Evolutionary conservation across 495 filamentous ascomycete genomes (phyloP).

Genomic region (Neurospora sp.): DNA sequence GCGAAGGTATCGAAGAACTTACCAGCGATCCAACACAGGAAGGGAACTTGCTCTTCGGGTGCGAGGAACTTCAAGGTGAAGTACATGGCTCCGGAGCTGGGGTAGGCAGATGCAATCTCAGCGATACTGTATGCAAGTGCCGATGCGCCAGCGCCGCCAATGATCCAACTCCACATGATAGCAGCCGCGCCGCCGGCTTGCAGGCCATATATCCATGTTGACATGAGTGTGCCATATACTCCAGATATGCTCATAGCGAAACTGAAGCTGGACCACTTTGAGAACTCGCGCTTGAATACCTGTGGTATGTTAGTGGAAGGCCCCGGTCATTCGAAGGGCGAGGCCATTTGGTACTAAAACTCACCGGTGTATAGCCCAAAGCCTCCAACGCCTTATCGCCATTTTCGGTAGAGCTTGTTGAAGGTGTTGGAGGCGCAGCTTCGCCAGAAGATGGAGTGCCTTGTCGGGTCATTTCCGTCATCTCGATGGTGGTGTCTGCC

Average conservation of each 20-base stretch:
- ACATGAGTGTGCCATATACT: slow-evolving; percentile 50
- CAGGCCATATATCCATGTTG: slow-evolving; percentile 51
- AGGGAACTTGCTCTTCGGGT: slow-evolving; percentile 29
- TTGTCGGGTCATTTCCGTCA: background rate
- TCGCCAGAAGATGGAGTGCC: background rate
- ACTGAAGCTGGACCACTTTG: slow-evolving; percentile 50
- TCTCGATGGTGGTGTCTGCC: background rate
- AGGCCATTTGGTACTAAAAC: background rate
- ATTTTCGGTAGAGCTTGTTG: slow-evolving; percentile 8
- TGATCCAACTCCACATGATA: slow-evolving; percentile 56
- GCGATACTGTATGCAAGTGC: slow-evolving; percentile 51
- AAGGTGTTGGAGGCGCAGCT: background rate
- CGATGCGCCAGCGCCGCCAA: slow-evolving; percentile 53
- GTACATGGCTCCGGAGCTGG: slow-evolving; percentile 47
- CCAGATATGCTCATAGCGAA: slow-evolving; percentile 55
- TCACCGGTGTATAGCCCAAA: slow-evolving; percentile 24
- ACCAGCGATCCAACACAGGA: slow-evolving; percentile 39
- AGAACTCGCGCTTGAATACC: slow-evolving; percentile 57
- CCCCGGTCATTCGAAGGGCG: background rate
- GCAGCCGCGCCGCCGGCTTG: slow-evolving; percentile 49
- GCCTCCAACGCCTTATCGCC: slow-evolving; percentile 24
- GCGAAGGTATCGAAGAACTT: background rate
- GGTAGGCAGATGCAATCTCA: slow-evolving; percentile 50
- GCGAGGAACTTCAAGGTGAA: slow-evolving; percentile 36
- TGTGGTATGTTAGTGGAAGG: slow-evolving; percentile 2